These are phyloP conservation scores for Ophiostoma populinum DNA, from an alignment of 2,329 filamentous ascomycete genomes.

Conservation along the genomic window DNA sequence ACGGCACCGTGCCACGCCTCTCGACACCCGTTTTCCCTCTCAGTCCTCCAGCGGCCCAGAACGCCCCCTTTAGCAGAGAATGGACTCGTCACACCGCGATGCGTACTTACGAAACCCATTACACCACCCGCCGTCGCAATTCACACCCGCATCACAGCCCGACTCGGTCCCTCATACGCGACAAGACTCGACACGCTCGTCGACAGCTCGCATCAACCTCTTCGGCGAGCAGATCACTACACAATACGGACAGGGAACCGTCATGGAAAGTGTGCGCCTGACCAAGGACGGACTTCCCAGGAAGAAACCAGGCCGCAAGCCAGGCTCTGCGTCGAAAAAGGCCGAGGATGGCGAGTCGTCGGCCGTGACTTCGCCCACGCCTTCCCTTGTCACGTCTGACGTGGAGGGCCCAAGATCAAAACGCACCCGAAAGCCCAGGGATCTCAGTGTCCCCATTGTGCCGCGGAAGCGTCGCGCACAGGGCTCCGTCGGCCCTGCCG, in stretches of 20 bases:
- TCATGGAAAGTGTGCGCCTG: conserved; percentile 28
- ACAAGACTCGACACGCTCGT: no score
- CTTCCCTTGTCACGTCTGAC: conserved; percentile 19
- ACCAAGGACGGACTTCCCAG: conserved; percentile 40
- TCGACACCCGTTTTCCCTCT: no score
- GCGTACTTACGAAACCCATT: no score
- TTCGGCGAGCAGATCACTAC: background rate
- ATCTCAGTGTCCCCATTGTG: conserved; percentile 38
- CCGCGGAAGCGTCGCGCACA: conserved; percentile 35
- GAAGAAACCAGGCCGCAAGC: conserved; percentile 49
- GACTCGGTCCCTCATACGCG: no score
- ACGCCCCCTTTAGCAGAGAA: no score
- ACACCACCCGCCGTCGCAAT: no score
- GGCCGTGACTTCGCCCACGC: conserved; percentile 17
- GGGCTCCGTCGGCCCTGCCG: background rate
- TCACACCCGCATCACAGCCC: no score
- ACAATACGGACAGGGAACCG: no score
- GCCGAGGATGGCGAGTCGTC: conserved; percentile 9
- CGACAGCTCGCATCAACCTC: no score
- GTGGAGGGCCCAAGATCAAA: conserved; percentile 27
- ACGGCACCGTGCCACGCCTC: no score
- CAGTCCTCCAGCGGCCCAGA: no score
- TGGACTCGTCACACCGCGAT: no score
- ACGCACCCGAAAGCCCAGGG: conserved; percentile 38
- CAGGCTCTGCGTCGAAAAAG: conserved; percentile 27